Base-by-base conservation (phyloP, 192 early-diverging fungal species). In the Jimgerdemannia lactiflua region DNA sequence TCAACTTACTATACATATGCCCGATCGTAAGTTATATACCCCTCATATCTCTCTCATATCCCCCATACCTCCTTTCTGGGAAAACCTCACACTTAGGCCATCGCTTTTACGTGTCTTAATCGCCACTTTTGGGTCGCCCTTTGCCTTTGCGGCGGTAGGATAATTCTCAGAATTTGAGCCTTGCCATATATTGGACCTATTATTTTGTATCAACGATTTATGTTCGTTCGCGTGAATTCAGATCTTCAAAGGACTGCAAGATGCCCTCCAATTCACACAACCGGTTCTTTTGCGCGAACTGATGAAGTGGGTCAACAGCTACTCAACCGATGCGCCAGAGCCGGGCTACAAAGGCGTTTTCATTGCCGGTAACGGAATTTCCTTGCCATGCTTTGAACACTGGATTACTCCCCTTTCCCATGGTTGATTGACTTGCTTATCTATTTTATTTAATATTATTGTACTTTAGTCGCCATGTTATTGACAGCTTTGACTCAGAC, bases 221-320 rank as follows among this genome's bases (percentile, higher is more conserved):
- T 20, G 72, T 65, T 43, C 42, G 65, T 20, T 63, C 42, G 41
- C 42, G 66, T 17, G 65, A 42, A 70, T 75, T 14, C 65, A 82
- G 78, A 19, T 95, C 3, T 92, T 95, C 82, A 97, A 96, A 81
- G 82, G 88, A 4, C 39, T 74, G 0, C 92, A 96, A 71, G 97
- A 99, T 72, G 68, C 89, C 11, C 75, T 95, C 6, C 83, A 85
- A 59, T 96, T 97, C 71, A 80, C 87, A 42, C 94, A 97, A 76
- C 96, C 97, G 4, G 77, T 89, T 18, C 89, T 96, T 64, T 82
- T 99, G 64, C 78, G 84, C 14, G 83, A 89, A 54, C 88, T 98
- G 84, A 88, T 94, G 69, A 76, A 67, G 6, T 91, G 89, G 79
- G 89, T 90, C 6, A 88, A 86, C 75, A 87, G 77, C 67, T 92